Base-by-base conservation (phyloP, 2,329 filamentous ascomycete genomes). In the Penicillium sp. region DNA sequence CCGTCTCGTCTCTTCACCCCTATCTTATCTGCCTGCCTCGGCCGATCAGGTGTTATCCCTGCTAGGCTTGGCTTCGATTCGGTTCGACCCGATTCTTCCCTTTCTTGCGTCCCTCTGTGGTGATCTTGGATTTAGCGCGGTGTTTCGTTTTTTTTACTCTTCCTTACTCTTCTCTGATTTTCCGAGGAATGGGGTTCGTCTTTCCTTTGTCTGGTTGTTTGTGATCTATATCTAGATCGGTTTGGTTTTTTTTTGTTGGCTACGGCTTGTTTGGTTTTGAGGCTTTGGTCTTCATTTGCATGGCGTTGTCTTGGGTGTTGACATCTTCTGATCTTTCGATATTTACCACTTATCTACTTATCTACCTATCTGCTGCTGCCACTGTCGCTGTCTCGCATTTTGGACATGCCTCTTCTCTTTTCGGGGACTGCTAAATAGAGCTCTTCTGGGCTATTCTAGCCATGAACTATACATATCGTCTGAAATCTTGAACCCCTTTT, bases 81-180 rank as follows among this genome's bases (percentile, higher is more conserved):
- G 23, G 17, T 46, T 27, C 29, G 40, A 46, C 25, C 31, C 21
- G 40, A 19, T 27, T 54, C 52, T 56, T 52, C 50, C 55, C 38
- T 58, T 65, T 59, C 51, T 54, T 50, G 54, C 57, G 60, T 58
- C 54, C 62, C 54, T 60, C 55, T 62, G 60, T 37, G 25, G 52
- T 50, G 55, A 54, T 55, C 57, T 66, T 66, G 64, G 62, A 57
- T 64, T 73, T 73, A 72, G 70, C 68, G 64, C 63, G 70, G 70
- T 73, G 70, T 72, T 69, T 56, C 53, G 33, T 54, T 50, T 23
- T 50, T 23, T 52, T 33, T 33, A 33, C 31, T 33, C 31, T 31
- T 31, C 12, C 10, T 31, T 29, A 57, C 38, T 25, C 52, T 47
- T 57, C 33, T 31, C 10, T 9, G 4, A 13, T 1, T 48, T 23